Evolutionary conservation across 2,329 filamentous ascomycete species (phyloP).

Genomic region (Dendrostoma leiphaemia): DNA sequence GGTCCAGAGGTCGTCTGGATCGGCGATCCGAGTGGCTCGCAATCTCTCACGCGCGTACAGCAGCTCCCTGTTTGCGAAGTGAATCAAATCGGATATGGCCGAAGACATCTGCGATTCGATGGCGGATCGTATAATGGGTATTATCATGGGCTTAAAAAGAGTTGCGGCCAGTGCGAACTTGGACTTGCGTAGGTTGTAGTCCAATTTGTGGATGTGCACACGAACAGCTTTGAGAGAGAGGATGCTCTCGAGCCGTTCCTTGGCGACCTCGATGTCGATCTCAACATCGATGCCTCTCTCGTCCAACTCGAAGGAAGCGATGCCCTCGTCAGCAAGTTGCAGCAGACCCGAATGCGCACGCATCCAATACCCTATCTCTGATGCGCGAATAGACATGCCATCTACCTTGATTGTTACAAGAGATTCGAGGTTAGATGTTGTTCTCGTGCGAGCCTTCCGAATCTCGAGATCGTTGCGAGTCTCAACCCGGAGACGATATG

Average conservation of each 20-base stretch:
- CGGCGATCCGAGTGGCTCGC: slow-evolving; percentile 78
- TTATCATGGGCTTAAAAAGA: slow-evolving; percentile 80
- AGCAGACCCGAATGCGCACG: slow-evolving; percentile 74
- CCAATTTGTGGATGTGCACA: slow-evolving; percentile 82
- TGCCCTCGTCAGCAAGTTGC: slow-evolving; percentile 75
- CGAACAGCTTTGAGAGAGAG: slow-evolving; percentile 72
- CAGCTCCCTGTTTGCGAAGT: slow-evolving; percentile 78
- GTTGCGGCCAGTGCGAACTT: slow-evolving; percentile 77
- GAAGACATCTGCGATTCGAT: slow-evolving; percentile 76
- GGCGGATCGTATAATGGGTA: slow-evolving; percentile 74
- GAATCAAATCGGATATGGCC: slow-evolving; percentile 67
- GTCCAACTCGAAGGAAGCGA: slow-evolving; percentile 83
- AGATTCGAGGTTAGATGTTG: slow-evolving; percentile 64
- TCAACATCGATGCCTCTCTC: slow-evolving; percentile 84
- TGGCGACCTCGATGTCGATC: slow-evolving; percentile 79
- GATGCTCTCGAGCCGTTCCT: slow-evolving; percentile 76
- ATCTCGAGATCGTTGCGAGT: slow-evolving; percentile 87
- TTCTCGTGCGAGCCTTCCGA: slow-evolving; percentile 71
- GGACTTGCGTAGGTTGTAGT: slow-evolving; percentile 72
- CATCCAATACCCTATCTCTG: slow-evolving; percentile 89
- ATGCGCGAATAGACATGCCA: slow-evolving; percentile 78
- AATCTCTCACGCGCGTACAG: slow-evolving; percentile 84
- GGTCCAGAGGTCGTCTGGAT: slow-evolving; percentile 75
- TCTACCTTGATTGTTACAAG: slow-evolving; percentile 75
- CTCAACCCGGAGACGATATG: slow-evolving; percentile 76